Percentiles rank a stretch among this genome's conserved stretches.
phyloP scores from a whole-genome alignment of 2,329 filamentous ascomycete species.

The Periconia sp. region DNA sequence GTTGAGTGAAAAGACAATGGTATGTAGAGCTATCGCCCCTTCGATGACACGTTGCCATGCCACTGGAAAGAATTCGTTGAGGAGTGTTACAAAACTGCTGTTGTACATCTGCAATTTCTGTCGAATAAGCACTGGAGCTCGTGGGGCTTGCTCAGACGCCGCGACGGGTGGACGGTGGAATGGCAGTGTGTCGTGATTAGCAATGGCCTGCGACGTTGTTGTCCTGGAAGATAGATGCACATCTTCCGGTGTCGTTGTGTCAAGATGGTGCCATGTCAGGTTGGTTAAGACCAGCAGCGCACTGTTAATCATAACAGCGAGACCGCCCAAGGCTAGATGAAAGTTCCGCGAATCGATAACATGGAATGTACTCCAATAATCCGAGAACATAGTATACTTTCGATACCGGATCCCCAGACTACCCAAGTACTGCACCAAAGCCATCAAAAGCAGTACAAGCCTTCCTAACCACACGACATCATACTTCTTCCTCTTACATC shows the following conservation, averaged over 20 bases:
- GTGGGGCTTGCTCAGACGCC: not conserved
- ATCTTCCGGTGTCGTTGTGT: not conserved
- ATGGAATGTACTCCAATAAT: not conserved
- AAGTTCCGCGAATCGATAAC: not conserved
- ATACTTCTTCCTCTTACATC: not conserved
- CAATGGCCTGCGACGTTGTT: not conserved
- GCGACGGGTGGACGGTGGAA: not conserved
- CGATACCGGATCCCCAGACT: conserved; percentile 1
- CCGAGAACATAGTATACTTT: not conserved
- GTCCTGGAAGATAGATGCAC: not conserved
- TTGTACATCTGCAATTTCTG: not conserved
- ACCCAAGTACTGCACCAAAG: not conserved
- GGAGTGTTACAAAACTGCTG: not conserved
- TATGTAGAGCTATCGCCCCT: not conserved
- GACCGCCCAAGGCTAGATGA: not conserved
- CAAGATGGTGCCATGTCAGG: not conserved
- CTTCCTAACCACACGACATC: not conserved
- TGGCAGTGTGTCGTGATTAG: not conserved
- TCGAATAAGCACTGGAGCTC: not conserved
- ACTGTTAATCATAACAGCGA: not conserved
- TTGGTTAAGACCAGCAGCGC: not conserved
- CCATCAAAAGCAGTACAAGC: not conserved
- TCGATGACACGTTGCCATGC: not conserved
- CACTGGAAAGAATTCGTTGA: not conserved
- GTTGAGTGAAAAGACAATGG: not conserved